phyloP scores from a whole-genome alignment of 1,284 basidiomycete genomes.

The Ceratobasidium sp. region DNA sequence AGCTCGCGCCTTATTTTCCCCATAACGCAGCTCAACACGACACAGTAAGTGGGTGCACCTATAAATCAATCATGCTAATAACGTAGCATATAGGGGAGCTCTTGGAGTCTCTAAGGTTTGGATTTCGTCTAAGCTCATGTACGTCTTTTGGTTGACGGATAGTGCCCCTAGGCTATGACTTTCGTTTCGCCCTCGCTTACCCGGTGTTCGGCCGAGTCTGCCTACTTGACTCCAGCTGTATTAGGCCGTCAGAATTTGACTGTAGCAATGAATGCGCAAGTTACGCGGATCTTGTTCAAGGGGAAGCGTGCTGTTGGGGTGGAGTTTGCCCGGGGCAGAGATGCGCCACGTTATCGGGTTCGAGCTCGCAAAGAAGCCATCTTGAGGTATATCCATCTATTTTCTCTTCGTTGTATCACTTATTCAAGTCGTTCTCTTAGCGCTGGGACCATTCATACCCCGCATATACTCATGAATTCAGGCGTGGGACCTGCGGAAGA shows the following conservation, averaged over 20 bases:
- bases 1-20: not conserved
- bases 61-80: not conserved
- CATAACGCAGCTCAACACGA: constrained; percentile 57
- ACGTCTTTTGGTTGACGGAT: not conserved
- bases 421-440: not conserved
- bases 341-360: constrained; percentile 53
- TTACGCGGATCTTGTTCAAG: constrained; percentile 59
- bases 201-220: constrained; percentile 58
- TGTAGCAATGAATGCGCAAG: constrained; percentile 61
- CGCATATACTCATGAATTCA: constrained; percentile 63
- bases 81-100: constrained; percentile 52
- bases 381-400: constrained; percentile 51
- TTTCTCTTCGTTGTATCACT: not conserved
- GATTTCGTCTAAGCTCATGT: not conserved
- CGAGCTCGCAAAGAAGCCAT: constrained; percentile 65
- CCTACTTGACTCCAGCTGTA: constrained; percentile 68
- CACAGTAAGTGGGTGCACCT: constrained; percentile 40
- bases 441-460: constrained; percentile 58
- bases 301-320: constrained; percentile 62
- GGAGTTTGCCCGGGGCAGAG: constrained; percentile 58
- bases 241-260: constrained; percentile 67
- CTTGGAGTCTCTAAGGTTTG: constrained; percentile 63
- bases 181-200: constrained; percentile 19
- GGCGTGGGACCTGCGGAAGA: constrained; percentile 67
- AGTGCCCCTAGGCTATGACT: constrained; percentile 6